A percentile compares a stretch with the other conserved stretches of the same genome.
phyloP scores from a whole-genome alignment of 768 basidiomycete species.

The Podaxis carcinomalis region DNA sequence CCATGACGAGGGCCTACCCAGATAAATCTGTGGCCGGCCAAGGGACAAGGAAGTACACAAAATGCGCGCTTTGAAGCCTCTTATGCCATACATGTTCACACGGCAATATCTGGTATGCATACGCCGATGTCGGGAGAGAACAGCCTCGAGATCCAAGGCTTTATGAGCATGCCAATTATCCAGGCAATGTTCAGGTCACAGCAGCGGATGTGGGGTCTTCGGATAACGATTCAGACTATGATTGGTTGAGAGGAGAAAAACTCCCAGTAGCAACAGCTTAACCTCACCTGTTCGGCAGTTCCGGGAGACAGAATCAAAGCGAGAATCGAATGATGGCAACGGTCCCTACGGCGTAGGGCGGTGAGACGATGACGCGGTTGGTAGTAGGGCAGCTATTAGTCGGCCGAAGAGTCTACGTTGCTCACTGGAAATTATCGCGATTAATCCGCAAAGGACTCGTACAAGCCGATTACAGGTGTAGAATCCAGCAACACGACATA shows the following conservation, averaged over 20 bases:
- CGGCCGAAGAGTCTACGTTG: not conserved
- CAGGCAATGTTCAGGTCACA: not conserved
- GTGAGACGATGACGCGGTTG: not conserved
- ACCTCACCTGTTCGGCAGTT: not conserved
- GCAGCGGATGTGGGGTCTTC: not conserved
- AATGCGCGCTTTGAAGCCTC: not conserved
- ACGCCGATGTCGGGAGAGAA: not conserved
- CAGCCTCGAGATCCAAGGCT: not conserved
- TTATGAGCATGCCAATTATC: conserved; percentile 5
- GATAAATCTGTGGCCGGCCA: not conserved
- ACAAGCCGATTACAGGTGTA: not conserved
- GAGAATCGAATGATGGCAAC: not conserved
- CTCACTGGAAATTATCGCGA: not conserved
- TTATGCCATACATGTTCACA: not conserved
- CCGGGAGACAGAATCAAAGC: not conserved
- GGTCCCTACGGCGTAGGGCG: not conserved
- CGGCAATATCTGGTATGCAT: not conserved
- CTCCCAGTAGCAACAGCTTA: not conserved
- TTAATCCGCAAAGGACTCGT: not conserved
- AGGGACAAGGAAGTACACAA: not conserved
- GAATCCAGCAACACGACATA: not conserved
- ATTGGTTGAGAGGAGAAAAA: not conserved
- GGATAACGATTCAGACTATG: not conserved
- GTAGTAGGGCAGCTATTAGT: not conserved
- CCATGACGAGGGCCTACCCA: not conserved